These are phyloP conservation scores for Diaporthe citrichinensis DNA, from an alignment of 2,329 filamentous ascomycete genomes.

Conservation along the genomic window DNA sequence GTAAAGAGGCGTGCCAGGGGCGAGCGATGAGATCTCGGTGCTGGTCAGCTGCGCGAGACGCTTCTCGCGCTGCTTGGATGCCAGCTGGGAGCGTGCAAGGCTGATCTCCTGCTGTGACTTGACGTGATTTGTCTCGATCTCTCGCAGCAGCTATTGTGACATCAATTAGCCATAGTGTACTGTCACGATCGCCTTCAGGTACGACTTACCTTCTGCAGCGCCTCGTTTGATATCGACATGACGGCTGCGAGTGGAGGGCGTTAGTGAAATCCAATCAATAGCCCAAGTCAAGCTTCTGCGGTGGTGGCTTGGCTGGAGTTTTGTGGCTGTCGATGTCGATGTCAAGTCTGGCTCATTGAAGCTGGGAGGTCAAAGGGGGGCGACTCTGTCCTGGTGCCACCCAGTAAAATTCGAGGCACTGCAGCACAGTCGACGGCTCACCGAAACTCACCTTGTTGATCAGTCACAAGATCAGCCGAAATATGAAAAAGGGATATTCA, in stretches of 20 bases:
- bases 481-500: neutral
- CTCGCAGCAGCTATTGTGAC: slow-evolving; percentile 80
- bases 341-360: neutral
- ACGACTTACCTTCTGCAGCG: slow-evolving; percentile 84
- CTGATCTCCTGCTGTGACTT: slow-evolving; percentile 93
- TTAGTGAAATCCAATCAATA: neutral
- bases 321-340: slow-evolving; percentile 5
- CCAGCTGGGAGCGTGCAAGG: slow-evolving; percentile 86
- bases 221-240: slow-evolving; percentile 95
- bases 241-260: neutral
- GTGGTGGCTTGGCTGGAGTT: neutral
- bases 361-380: slow-evolving; percentile 6
- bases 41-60: slow-evolving; percentile 90
- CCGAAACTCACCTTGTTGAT: neutral
- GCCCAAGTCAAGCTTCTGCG: neutral
- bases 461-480: neutral
- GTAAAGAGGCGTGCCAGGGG: slow-evolving; percentile 84
- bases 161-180: neutral
- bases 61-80: slow-evolving; percentile 87
- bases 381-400: neutral
- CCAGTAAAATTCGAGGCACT: slow-evolving; percentile 13
- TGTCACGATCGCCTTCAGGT: neutral
- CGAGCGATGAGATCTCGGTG: slow-evolving; percentile 84
- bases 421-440: neutral
- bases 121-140: slow-evolving; percentile 92